Conservation (phyloP, 768 basidiomycete species). For the Suillus americanus region DNA sequence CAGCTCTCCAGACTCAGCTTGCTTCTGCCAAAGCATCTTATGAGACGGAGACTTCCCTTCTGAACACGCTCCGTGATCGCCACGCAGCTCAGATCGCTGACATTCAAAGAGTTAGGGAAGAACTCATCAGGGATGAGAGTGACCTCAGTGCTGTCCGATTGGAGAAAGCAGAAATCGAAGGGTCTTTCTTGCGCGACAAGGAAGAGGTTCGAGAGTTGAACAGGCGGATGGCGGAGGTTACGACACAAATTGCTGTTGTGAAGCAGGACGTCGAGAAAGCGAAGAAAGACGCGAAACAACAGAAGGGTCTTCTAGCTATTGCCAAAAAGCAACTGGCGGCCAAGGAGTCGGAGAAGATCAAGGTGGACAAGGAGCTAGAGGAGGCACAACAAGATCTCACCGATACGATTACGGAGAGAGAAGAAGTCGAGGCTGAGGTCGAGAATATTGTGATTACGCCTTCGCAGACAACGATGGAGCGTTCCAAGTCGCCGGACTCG, state of each 20-base stretch:
- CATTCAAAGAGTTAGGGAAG: conserved; percentile 69
- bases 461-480: conserved; percentile 19
- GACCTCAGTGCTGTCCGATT: conserved; percentile 85
- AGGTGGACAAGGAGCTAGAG: conserved; percentile 68
- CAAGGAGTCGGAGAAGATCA: conserved; percentile 76
- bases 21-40: conserved; percentile 81
- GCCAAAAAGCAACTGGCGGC: conserved; percentile 90
- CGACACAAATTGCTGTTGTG: conserved; percentile 65
- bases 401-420: conserved; percentile 53
- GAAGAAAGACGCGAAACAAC: conserved; percentile 93
- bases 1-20: conserved; percentile 80
- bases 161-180: conserved; percentile 92
- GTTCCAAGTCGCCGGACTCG: conserved; percentile 45
- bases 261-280: conserved; percentile 82
- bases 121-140: conserved; percentile 88
- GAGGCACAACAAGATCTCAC: conserved; percentile 59
- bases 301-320: conserved; percentile 93
- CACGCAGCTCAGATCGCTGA: conserved; percentile 64
- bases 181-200: conserved; percentile 83
- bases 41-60: conserved; percentile 76
- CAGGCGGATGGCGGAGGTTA: conserved; percentile 77
- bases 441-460: conserved; percentile 26
- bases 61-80: conserved; percentile 69
- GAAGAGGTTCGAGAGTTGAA: conserved; percentile 90
- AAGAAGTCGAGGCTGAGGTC: conserved; percentile 53